Evolutionary conservation across 1,139 yeast genomes (phyloP).

Genomic region (Taphrina flavorubra): DNA sequence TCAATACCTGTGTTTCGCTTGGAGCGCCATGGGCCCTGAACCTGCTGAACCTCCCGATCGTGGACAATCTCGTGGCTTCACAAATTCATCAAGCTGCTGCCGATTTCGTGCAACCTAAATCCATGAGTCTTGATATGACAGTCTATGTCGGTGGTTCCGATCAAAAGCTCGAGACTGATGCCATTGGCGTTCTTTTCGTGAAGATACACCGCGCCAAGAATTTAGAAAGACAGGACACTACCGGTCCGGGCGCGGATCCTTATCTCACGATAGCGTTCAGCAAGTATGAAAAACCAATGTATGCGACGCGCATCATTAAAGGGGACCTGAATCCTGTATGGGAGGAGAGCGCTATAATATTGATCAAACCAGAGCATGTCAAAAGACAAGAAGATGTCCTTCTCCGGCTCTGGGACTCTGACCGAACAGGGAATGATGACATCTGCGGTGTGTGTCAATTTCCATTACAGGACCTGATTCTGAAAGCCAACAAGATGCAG

Average conservation of each 20-base stretch:
- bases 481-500: conserved; percentile 33
- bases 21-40: conserved; percentile 40
- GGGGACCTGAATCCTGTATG: conserved; percentile 40
- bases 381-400: conserved; percentile 37
- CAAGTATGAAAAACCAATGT: conserved; percentile 41
- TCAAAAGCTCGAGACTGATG: conserved; percentile 25
- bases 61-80: conserved; percentile 28
- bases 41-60: conserved; percentile 35
- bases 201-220: conserved; percentile 38
- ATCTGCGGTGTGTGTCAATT: conserved; percentile 34
- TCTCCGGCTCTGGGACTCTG: conserved; percentile 37
- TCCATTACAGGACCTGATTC: conserved; percentile 36
- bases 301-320: conserved; percentile 40
- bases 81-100: conserved; percentile 29
- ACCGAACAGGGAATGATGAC: conserved; percentile 31
- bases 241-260: conserved; percentile 41
- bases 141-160: conserved; percentile 38
- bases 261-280: conserved; percentile 37
- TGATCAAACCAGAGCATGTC: conserved; percentile 38
- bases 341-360: conserved; percentile 36
- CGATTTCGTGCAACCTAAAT: conserved; percentile 37
- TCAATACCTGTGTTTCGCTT: conserved; percentile 33
- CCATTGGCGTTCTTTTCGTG: conserved; percentile 37
- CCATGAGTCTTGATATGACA: conserved; percentile 40
- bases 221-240: conserved; percentile 31